Evolutionary conservation across 2,329 filamentous ascomycete genomes (phyloP).

Genomic region (Fusarium pseudonygamai): DNA sequence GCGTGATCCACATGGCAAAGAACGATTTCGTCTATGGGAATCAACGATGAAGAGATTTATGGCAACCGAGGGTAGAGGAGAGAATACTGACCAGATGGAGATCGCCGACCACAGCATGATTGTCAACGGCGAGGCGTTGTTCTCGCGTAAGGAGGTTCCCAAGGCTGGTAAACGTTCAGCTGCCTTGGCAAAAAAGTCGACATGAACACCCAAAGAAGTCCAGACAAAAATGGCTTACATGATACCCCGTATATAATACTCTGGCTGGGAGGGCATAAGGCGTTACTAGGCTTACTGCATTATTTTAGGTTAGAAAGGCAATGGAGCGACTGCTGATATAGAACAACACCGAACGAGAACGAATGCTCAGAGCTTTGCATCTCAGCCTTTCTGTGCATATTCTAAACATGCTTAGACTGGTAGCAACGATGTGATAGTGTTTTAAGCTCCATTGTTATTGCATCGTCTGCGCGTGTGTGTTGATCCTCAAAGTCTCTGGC

Average conservation of each 20-base stretch:
- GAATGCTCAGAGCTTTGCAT: neutral
- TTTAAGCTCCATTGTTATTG: neutral
- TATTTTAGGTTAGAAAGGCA: neutral
- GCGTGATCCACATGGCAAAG: slow-evolving; percentile 60
- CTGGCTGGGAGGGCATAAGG: slow-evolving; percentile 20
- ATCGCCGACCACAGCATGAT: slow-evolving; percentile 72
- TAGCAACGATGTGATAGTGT: neutral
- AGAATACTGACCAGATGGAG: slow-evolving; percentile 55
- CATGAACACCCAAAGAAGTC: slow-evolving; percentile 10
- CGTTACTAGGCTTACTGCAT: slow-evolving; percentile 18
- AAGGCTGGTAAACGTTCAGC: slow-evolving; percentile 56
- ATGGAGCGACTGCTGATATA: slow-evolving; percentile 10
- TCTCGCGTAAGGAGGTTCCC: slow-evolving; percentile 63
- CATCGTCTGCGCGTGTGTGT: neutral
- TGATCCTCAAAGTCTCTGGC: neutral
- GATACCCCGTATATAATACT: slow-evolving; percentile 28
- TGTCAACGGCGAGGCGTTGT: slow-evolving; percentile 65
- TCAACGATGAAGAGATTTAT: slow-evolving; percentile 67
- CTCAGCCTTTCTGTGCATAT: neutral
- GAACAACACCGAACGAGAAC: neutral
- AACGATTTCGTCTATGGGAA: slow-evolving; percentile 70
- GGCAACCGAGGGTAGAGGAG: slow-evolving; percentile 43
- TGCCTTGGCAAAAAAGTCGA: slow-evolving; percentile 37
- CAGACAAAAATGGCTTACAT: slow-evolving; percentile 4
- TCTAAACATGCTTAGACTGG: neutral